A percentile compares a stretch with the other conserved stretches of the same genome.
phyloP scores from a whole-genome alignment of 768 basidiomycete genomes.

The Naganishia kalamii region DNA sequence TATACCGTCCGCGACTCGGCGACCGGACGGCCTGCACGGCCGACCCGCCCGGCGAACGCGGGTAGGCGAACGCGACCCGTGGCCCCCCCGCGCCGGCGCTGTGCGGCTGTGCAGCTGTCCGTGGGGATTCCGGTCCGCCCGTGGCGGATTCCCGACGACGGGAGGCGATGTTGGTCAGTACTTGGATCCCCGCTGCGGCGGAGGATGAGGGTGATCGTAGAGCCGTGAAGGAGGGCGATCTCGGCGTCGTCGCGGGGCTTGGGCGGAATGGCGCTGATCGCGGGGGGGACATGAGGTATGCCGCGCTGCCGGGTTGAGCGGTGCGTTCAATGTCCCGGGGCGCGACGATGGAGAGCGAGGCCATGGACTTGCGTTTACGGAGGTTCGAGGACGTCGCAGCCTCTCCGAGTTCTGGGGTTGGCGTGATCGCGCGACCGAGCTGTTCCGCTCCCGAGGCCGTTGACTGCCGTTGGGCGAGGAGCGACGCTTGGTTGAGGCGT shows the following conservation, averaged over 20 bases:
- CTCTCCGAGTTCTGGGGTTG: not conserved
- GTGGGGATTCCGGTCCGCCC: not conserved
- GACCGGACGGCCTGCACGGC: not conserved
- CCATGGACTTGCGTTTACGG: constrained; percentile 11
- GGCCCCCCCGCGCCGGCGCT: not conserved
- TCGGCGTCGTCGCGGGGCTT: not conserved
- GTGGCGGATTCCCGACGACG: not conserved
- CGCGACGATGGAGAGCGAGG: constrained; percentile 3
- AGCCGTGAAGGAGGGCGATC: not conserved
- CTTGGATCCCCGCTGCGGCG: constrained; percentile 6
- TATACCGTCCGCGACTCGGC: not conserved
- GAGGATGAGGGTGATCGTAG: constrained; percentile 3
- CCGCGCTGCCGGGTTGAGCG: not conserved
- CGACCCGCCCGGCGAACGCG: not conserved
- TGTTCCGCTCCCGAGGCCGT: not conserved
- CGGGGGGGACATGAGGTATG: not conserved
- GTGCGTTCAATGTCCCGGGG: not conserved
- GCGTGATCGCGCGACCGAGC: not conserved
- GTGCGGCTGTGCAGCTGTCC: not conserved
- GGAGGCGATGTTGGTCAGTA: constrained; percentile 2
- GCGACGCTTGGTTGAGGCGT: not conserved
- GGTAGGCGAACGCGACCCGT: constrained; percentile 1
- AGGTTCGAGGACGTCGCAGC: not conserved
- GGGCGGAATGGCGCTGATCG: not conserved
- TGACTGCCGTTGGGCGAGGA: not conserved